Conservation (phyloP, 225 moss, liverwort and hornwort genomes). For the Pseudisothecium myosuroides region DNA sequence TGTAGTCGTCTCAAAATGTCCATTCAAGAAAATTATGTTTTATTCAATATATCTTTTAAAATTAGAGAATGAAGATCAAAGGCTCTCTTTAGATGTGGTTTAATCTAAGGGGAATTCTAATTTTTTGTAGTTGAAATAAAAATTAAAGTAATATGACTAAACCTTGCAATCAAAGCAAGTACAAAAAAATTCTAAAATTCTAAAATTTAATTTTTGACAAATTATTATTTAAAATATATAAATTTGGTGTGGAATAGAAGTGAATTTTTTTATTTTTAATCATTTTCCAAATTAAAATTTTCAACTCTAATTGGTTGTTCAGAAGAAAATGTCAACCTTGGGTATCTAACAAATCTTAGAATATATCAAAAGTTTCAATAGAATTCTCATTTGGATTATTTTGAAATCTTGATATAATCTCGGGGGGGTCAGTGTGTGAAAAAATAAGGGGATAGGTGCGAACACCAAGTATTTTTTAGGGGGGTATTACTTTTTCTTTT, state of each 20-base stretch:
- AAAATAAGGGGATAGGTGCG: no score
- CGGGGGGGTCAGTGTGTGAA: no score
- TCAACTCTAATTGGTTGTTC: background rate
- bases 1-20: background rate
- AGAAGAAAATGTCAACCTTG: accelerated
- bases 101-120: accelerated
- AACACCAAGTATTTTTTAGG: no score
- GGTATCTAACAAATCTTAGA: accelerated
- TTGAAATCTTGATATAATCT: no score
- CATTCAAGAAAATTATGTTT: background rate
- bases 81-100: background rate
- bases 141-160: no score
- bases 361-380: background rate
- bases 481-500: no score
- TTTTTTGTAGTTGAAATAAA: background rate
- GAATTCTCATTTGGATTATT: background rate
- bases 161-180: accelerated
- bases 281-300: background rate
- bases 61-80: background rate
- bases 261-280: background rate
- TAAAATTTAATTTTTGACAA: no score
- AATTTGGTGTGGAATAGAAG: background rate
- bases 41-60: background rate
- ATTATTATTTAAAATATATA: no score
- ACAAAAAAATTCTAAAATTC: background rate